phyloP scores from a whole-genome alignment of 1,284 basidiomycete species.

The Schizopora paradoxa region DNA sequence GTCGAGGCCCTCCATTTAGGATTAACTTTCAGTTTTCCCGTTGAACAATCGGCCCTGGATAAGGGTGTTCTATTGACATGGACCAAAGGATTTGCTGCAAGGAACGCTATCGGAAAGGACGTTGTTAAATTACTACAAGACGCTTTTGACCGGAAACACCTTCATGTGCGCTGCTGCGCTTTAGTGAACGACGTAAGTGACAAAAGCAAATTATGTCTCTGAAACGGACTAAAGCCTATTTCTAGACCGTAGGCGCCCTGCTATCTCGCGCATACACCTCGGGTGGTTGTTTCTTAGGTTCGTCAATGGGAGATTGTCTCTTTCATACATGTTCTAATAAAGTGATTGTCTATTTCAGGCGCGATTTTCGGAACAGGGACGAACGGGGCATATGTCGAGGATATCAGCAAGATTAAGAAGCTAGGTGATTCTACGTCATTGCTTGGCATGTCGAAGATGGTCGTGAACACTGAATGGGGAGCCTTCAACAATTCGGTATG shows the following conservation, averaged over 20 bases:
- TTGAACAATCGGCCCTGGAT: constrained; percentile 92
- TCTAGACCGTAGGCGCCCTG: constrained; percentile 89
- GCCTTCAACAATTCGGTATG: constrained; percentile 84
- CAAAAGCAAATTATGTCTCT: constrained; percentile 11
- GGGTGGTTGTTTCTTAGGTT: constrained; percentile 82
- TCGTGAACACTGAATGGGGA: constrained; percentile 98
- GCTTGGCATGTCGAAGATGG: constrained; percentile 73
- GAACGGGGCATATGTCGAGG: constrained; percentile 95
- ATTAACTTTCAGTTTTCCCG: constrained; percentile 95
- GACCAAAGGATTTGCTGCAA: constrained; percentile 95
- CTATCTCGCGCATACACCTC: constrained; percentile 89
- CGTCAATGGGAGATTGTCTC: constrained; percentile 9
- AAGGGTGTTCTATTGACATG: constrained; percentile 88
- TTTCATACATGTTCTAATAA: no score
- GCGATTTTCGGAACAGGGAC: constrained; percentile 98
- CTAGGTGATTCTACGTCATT: constrained; percentile 58
- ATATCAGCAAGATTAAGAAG: constrained; percentile 81
- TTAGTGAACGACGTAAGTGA: constrained; percentile 89
- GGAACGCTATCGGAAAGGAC: constrained; percentile 88
- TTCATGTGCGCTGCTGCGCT: constrained; percentile 91
- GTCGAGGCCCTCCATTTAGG: constrained; percentile 72
- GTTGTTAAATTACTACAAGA: constrained; percentile 90
- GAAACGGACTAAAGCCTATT: background rate
- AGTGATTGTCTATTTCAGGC: constrained; percentile 23
- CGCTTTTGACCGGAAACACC: constrained; percentile 88